A percentile compares a stretch with the other conserved stretches of the same genome.
Evolutionary conservation across 1,284 basidiomycete species (phyloP).

Genomic region (Salmacisia buchloeana): DNA sequence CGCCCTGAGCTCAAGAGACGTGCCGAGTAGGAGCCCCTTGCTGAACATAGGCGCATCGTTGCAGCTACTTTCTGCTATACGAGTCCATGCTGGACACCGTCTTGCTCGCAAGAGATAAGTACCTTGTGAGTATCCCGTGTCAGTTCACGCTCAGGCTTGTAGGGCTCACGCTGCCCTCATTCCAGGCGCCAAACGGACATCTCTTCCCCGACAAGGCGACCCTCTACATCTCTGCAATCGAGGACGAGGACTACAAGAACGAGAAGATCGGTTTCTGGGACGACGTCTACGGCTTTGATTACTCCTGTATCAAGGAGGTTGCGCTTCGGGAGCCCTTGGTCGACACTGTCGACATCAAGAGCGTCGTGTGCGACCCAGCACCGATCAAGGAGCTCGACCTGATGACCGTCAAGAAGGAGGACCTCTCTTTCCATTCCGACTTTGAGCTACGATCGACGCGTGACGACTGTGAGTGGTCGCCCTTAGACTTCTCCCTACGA

Average conservation of each 20-base stretch:
- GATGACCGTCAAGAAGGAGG: constrained; percentile 86
- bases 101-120: constrained; percentile 90
- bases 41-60: too few relatives aligned
- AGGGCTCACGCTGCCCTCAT: background rate
- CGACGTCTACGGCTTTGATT: constrained; percentile 99
- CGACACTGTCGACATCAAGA: constrained; percentile 69
- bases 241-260: constrained; percentile 99
- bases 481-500: background rate
- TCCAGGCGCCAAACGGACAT: constrained; percentile 64
- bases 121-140: constrained; percentile 57
- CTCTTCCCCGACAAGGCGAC: constrained; percentile 96
- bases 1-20: too few relatives aligned
- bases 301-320: constrained; percentile 98
- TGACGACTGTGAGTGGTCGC: constrained; percentile 71
- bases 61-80: constrained; percentile 68
- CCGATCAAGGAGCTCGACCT: constrained; percentile 65
- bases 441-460: constrained; percentile 79
- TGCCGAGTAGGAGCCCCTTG: too few relatives aligned
- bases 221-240: constrained; percentile 91
- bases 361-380: constrained; percentile 49
- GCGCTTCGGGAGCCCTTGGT: constrained; percentile 93
- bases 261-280: constrained; percentile 97
- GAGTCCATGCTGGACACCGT: constrained; percentile 99
- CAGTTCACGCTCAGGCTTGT: background rate
- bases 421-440: constrained; percentile 75